Evolutionary conservation across 2,329 filamentous ascomycete species (phyloP).

Genomic region (Penicillium expansum): DNA sequence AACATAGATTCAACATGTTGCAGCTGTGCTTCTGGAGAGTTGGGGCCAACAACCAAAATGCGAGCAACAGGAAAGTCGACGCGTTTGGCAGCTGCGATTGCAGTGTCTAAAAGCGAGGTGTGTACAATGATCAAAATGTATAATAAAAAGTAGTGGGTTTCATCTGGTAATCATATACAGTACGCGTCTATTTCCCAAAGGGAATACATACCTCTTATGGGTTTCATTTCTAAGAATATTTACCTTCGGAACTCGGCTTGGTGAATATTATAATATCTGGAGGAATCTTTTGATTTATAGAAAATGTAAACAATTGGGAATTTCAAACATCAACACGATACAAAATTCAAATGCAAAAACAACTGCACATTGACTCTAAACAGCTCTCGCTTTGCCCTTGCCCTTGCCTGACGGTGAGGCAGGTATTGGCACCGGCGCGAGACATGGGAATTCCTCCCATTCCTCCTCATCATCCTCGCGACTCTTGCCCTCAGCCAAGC

Average conservation of each 20-base stretch:
- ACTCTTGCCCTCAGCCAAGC: conserved; percentile 59
- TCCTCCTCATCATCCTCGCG: conserved; percentile 28
- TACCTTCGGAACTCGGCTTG: too few relatives aligned
- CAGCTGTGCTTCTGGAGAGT: not conserved
- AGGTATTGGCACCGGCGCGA: conserved; percentile 16
- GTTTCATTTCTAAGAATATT: too few relatives aligned
- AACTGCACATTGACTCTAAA: not conserved
- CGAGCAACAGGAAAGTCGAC: conserved; percentile 2
- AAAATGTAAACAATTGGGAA: not conserved
- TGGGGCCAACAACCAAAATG: conserved; percentile 9
- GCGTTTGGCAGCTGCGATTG: conserved; percentile 4
- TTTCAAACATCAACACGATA: not conserved
- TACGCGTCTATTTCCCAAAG: too few relatives aligned
- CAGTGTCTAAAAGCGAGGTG: conserved; percentile 3
- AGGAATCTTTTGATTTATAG: not conserved
- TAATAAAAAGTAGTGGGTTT: too few relatives aligned
- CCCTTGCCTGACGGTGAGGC: conserved; percentile 27
- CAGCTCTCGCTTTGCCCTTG: conserved; percentile 36
- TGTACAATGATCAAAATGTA: too few relatives aligned
- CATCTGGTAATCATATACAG: too few relatives aligned
- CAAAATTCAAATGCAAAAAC: not conserved
- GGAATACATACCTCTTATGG: too few relatives aligned
- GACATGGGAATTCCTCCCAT: conserved; percentile 35
- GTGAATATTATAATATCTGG: too few relatives aligned
- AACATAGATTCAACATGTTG: not conserved